phyloP scores from a whole-genome alignment of 73 alveolate species.

The Paramecium octaurelia region DNA sequence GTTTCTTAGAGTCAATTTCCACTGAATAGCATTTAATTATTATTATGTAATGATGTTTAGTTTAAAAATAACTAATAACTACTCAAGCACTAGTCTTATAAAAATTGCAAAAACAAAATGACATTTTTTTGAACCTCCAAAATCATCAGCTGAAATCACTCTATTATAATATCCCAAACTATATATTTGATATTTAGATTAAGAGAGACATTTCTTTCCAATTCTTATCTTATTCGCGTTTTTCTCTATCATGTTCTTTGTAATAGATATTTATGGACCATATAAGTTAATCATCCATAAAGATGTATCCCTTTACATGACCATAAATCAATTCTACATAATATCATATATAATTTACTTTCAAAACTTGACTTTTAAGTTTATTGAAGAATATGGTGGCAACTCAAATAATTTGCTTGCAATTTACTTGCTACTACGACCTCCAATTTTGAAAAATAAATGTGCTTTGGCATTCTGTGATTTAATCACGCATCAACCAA shows the following conservation, averaged over 20 bases:
- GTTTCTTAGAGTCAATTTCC: slow-evolving; percentile 2
- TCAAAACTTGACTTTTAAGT: neutral
- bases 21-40: neutral
- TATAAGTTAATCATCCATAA: neutral
- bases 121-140: neutral
- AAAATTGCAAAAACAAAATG: neutral
- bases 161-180: neutral
- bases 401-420: neutral
- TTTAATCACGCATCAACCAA: too few relatives aligned
- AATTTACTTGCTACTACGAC: neutral
- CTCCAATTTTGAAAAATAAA: too few relatives aligned
- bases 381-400: neutral
- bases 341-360: neutral
- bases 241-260: neutral
- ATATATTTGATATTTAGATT: neutral
- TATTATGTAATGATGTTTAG: neutral
- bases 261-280: neutral
- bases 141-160: neutral
- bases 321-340: slow-evolving; percentile 14
- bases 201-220: neutral
- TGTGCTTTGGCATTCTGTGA: too few relatives aligned
- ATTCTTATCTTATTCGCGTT: neutral
- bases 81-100: neutral
- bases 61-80: neutral
- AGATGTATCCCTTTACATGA: neutral